These are phyloP conservation scores for Globisporangium viniferum DNA, from an alignment of 352 stramenopile genomes.

Conservation along the genomic window DNA sequence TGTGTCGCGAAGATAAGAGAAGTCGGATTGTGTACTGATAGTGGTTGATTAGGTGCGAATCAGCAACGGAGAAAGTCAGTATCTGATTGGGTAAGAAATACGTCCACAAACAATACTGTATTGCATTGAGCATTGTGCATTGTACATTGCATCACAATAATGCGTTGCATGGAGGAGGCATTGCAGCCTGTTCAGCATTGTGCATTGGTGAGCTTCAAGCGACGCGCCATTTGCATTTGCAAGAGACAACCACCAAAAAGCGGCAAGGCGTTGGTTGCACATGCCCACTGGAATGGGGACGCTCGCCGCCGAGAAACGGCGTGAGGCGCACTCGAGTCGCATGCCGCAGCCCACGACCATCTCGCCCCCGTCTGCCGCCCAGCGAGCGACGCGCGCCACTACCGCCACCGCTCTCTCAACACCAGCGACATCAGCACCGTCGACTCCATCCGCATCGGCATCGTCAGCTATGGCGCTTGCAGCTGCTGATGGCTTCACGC, in stretches of 20 bases:
- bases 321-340: neutral
- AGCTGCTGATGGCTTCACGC: neutral
- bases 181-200: neutral
- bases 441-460: neutral
- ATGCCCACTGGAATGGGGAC: conserved; percentile 10
- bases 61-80: neutral
- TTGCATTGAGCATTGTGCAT: neutral
- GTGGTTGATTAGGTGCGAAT: neutral
- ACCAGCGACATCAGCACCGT: too few relatives aligned
- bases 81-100: neutral
- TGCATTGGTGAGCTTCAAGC: conserved; percentile 5
- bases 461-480: neutral
- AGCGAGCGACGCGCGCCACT: neutral
- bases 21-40: neutral
- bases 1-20: neutral
- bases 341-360: neutral
- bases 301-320: conserved; percentile 8
- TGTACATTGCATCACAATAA: neutral
- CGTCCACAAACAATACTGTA: neutral
- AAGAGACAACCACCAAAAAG: neutral
- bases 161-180: too few relatives aligned
- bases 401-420: neutral
- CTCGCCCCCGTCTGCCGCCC: conserved; percentile 7
- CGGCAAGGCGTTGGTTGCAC: neutral
- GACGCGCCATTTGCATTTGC: neutral